These are phyloP conservation scores for Mortierella alpina DNA, from an alignment of 192 early-diverging fungal species.

Conservation along the genomic window DNA sequence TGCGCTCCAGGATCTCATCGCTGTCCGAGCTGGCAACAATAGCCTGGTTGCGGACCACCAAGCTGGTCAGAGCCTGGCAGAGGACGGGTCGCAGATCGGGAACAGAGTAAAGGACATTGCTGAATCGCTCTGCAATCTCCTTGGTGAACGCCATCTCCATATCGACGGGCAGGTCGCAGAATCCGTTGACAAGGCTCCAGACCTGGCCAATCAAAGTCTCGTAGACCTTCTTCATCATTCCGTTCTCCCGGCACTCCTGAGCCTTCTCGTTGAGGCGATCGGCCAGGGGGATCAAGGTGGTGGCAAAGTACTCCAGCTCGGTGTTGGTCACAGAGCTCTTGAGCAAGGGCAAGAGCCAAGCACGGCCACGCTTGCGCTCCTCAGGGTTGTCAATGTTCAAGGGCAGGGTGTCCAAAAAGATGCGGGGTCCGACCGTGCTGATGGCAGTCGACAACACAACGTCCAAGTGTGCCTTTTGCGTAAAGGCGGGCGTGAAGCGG, in stretches of 20 bases:
- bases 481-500: constrained; percentile 85
- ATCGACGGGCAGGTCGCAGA: constrained; percentile 89
- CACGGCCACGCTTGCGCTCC: constrained; percentile 72
- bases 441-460: constrained; percentile 83
- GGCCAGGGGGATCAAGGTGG: constrained; percentile 81
- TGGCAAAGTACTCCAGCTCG: constrained; percentile 76
- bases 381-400: constrained; percentile 84
- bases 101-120: constrained; percentile 77
- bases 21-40: constrained; percentile 55
- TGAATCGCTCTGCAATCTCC: constrained; percentile 77
- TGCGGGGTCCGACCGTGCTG: constrained; percentile 81
- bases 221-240: constrained; percentile 86
- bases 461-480: constrained; percentile 89
- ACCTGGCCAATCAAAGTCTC: constrained; percentile 89
- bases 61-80: constrained; percentile 75
- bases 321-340: constrained; percentile 79
- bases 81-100: constrained; percentile 83
- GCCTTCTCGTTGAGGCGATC: constrained; percentile 76
- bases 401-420: constrained; percentile 79
- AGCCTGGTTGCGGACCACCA: constrained; percentile 66
- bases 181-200: constrained; percentile 87
- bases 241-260: constrained; percentile 65
- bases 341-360: constrained; percentile 91
- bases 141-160: constrained; percentile 69
- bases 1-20: constrained; percentile 57